Percentiles rank a stretch among this genome's conserved stretches.
Conservation (phyloP, 1,284 basidiomycete genomes). For the Crucibulum cyathiforme region DNA sequence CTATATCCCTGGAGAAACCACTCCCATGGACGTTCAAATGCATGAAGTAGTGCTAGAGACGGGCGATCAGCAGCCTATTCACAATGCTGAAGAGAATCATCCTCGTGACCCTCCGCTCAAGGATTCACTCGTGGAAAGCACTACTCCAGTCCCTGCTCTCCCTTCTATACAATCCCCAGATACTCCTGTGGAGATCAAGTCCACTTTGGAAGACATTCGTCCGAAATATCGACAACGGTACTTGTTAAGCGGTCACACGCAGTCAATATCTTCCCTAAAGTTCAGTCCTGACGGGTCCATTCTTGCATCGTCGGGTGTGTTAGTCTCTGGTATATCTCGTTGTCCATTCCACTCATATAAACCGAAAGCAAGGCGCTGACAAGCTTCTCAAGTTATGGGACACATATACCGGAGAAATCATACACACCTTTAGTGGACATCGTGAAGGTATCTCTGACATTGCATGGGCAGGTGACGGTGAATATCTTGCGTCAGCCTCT, state of each 20-base stretch:
- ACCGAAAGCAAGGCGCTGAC: slow-evolving; percentile 72
- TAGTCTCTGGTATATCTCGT: background rate
- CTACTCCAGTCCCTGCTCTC: too few relatives aligned
- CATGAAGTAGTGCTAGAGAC: too few relatives aligned
- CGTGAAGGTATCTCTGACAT: slow-evolving; percentile 87
- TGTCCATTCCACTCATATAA: slow-evolving; percentile 19
- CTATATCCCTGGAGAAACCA: too few relatives aligned
- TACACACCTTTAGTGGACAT: slow-evolving; percentile 75
- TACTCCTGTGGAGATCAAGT: background rate
- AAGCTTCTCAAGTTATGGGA: slow-evolving; percentile 83
- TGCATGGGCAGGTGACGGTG: slow-evolving; percentile 83
- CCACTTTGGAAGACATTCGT: background rate
- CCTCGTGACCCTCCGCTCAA: too few relatives aligned
- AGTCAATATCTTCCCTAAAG: slow-evolving; percentile 77
- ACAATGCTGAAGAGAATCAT: too few relatives aligned
- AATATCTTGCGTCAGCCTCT: slow-evolving; percentile 86
- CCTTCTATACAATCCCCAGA: background rate
- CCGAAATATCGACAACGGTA: slow-evolving; percentile 50
- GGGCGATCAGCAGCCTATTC: too few relatives aligned
- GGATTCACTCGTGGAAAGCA: too few relatives aligned
- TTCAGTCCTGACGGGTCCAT: slow-evolving; percentile 79
- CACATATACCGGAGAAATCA: slow-evolving; percentile 69
- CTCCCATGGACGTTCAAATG: too few relatives aligned
- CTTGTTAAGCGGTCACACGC: slow-evolving; percentile 75
- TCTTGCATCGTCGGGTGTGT: slow-evolving; percentile 78